phyloP scores from a whole-genome alignment of 148 eudicot species.

The Cornus suecica region DNA sequence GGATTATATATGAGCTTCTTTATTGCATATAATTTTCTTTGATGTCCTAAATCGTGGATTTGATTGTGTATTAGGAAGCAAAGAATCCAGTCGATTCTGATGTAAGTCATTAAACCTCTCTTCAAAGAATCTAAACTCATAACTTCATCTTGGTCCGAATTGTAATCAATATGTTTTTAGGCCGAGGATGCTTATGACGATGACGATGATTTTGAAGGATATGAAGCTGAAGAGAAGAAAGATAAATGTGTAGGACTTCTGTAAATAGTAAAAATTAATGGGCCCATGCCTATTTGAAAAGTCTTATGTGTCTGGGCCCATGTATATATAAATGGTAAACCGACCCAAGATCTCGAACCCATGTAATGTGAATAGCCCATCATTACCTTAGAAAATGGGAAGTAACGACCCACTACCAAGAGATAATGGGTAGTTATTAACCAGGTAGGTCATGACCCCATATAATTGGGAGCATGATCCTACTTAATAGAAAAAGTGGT shows the following conservation, averaged over 20 bases:
- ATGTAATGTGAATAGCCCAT: no score
- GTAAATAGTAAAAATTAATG: no score
- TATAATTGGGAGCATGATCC: no score
- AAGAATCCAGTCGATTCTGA: constrained; percentile 78
- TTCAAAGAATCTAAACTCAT: not conserved
- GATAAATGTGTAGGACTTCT: not conserved
- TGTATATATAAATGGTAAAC: no score
- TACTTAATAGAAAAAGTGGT: no score
- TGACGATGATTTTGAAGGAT: constrained; percentile 21
- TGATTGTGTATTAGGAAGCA: constrained; percentile 45
- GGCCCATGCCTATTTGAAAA: no score
- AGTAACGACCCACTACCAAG: no score
- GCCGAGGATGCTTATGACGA: constrained; percentile 63
- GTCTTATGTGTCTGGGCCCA: no score
- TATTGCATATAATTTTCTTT: not conserved
- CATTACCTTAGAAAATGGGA: no score
- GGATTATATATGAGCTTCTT: not conserved
- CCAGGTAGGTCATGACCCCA: no score
- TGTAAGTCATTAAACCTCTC: constrained; percentile 43
- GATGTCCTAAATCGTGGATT: constrained; percentile 1
- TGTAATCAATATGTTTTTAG: constrained; percentile 25
- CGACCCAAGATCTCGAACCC: no score
- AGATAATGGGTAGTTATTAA: no score
- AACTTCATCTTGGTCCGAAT: not conserved
- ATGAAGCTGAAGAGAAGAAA: constrained; percentile 13